Base-by-base conservation (phyloP, 768 basidiomycete species). In the Phanerochaete carnosa region DNA sequence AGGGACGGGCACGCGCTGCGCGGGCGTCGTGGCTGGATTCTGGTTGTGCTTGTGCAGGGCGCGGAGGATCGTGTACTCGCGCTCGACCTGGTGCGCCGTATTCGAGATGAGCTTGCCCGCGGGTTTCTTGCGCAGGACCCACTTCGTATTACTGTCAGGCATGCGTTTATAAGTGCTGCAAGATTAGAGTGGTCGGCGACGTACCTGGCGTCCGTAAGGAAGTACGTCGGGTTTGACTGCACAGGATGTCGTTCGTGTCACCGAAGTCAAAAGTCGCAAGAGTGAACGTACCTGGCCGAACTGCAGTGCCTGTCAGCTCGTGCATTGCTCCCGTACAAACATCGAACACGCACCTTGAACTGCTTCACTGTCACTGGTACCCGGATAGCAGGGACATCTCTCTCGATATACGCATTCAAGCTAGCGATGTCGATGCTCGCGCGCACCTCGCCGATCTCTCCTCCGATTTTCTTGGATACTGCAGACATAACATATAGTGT, bases 201-300 rank as follows among this genome's bases (percentile, higher is more conserved):
- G 29, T 73, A 89, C 89, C 75, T 82, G 19, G 83, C 79, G 74
- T 93, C 92, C 5, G 85, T 91, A 52, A 99, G 74, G 75, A 98
- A 91, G 73, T 98, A 99, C 0, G 96, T 98, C 0, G 96, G 96
- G 69, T 99, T 99, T 8, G 94, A 94, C 92, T 95, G 72, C 29
- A 46, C 30, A 11, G 22, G 56, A 50, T 59, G 3, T 45, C 29
- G 28, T 35, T 30, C 54, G 46, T 46, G 26, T 50, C 43, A n/a
- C 16, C 30, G 26, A 32, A 5, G 29, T 26, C 29, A 29, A 1
- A 11, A 28, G 7, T 29, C 23, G 13, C 16, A 43, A 3, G 23
- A 53, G 45, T 30, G 19, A 53, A 59, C 79, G 68, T 73, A 93
- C 94, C 85, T 95, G 94, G 47, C 92, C 94, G 74, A 91, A 94